These are phyloP conservation scores for Russula lepida DNA, from an alignment of 768 basidiomycete species.

Conservation along the genomic window DNA sequence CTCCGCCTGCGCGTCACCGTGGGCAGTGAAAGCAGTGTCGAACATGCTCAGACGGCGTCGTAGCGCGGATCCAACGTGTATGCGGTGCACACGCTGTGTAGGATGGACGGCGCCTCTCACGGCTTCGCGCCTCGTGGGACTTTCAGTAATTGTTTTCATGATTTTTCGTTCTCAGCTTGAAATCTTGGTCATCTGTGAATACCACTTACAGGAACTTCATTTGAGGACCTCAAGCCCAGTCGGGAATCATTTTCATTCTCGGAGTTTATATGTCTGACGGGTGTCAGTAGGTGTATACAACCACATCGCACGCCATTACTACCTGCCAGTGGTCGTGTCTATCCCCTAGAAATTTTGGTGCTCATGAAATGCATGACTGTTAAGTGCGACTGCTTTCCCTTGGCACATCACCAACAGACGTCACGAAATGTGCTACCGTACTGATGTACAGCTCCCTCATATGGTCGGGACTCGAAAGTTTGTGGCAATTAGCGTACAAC, in stretches of 20 bases:
- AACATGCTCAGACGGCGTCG: not conserved
- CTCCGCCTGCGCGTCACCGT: not conserved
- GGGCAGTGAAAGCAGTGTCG: not conserved
- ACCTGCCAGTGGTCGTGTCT: not conserved
- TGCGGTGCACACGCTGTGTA: slow-evolving; percentile 7
- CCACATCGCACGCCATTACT: not conserved
- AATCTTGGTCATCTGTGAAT: not conserved
- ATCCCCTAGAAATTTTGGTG: not conserved
- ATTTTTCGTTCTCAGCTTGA: not conserved
- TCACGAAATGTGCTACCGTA: not conserved
- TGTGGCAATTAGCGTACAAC: not conserved
- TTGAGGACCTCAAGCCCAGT: not conserved
- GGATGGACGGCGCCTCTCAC: not conserved
- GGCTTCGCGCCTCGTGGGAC: not conserved
- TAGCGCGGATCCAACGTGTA: slow-evolving; percentile 3
- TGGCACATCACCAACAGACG: not conserved
- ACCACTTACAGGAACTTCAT: not conserved
- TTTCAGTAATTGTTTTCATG: not conserved
- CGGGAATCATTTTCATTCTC: slow-evolving; percentile 3
- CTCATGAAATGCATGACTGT: not conserved
- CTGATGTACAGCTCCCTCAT: not conserved
- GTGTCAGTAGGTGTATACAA: not conserved
- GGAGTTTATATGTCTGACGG: slow-evolving; percentile 6
- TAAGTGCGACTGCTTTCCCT: not conserved
- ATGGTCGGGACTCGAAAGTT: too few species aligned